Conservation (phyloP, 2,329 filamentous ascomycete species). For the Colletotrichum cereale region DNA sequence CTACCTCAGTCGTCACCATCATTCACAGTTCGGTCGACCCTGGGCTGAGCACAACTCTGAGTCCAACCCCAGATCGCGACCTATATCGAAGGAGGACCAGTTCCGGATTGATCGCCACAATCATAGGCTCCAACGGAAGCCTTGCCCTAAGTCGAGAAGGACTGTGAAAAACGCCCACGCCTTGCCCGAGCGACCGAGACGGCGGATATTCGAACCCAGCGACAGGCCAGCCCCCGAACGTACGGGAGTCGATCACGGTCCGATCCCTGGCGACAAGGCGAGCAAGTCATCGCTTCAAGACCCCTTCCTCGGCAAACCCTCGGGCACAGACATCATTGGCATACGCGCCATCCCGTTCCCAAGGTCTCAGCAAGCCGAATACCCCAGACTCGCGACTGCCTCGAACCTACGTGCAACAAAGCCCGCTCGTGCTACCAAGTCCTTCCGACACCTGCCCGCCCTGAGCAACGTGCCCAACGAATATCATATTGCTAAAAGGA, state of each 20-base stretch:
- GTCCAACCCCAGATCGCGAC: background rate
- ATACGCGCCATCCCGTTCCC: background rate
- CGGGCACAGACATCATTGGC: background rate
- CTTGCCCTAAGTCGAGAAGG: background rate
- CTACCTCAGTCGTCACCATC: background rate
- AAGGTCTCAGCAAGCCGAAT: slow-evolving; percentile 9
- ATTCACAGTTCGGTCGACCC: background rate
- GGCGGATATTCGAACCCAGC: background rate
- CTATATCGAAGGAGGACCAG: no score
- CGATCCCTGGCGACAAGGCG: background rate
- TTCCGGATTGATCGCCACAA: background rate
- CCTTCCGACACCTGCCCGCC: background rate
- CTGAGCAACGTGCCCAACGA: background rate
- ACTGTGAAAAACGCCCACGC: background rate
- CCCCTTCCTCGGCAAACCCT: background rate
- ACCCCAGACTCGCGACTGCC: background rate
- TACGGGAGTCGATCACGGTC: background rate
- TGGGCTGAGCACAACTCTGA: background rate
- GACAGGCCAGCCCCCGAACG: background rate
- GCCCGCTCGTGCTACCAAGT: background rate
- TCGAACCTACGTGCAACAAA: background rate
- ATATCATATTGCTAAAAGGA: background rate
- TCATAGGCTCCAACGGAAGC: background rate
- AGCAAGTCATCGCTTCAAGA: background rate
- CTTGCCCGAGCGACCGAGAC: background rate